A percentile compares a stretch with the other conserved stretches of the same genome.
phyloP scores from a whole-genome alignment of 2,329 filamentous ascomycete genomes.

The Ophiostoma tasmaniense region DNA sequence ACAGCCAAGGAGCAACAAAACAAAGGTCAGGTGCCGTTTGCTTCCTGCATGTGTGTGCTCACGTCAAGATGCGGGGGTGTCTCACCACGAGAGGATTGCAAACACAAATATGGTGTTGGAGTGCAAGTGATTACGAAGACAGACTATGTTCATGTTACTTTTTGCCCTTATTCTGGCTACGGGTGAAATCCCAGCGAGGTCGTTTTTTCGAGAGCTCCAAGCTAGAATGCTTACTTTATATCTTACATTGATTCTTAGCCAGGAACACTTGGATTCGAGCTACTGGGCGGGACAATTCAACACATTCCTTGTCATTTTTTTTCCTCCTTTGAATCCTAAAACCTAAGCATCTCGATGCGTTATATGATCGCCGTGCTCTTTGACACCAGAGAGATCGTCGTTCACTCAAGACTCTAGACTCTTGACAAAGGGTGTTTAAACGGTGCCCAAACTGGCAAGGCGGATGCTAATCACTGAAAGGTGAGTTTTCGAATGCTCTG shows the following conservation, averaged over 20 bases:
- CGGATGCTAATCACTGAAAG: neutral
- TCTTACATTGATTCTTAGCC: neutral
- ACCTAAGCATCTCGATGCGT: neutral
- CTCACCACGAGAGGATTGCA: neutral
- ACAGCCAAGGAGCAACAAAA: neutral
- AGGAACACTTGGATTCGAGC: neutral
- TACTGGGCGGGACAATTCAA: neutral
- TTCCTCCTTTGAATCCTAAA: neutral
- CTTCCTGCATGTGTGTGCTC: conserved; percentile 1
- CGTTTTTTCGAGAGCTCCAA: neutral
- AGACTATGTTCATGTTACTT: neutral
- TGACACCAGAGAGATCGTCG: neutral
- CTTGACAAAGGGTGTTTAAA: neutral
- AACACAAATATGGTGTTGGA: neutral
- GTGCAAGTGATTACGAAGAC: neutral
- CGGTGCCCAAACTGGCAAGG: neutral
- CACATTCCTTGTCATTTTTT: neutral
- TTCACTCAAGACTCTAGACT: neutral
- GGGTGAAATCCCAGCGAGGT: neutral
- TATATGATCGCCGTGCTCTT: neutral
- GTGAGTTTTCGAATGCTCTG: neutral
- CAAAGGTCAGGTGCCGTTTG: neutral
- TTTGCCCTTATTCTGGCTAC: neutral
- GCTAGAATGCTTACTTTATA: neutral
- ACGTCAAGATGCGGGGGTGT: neutral